Evolutionary conservation across 176 grass and related monocot species (phyloP).

Genomic region (Rhynchospora pubera): DNA sequence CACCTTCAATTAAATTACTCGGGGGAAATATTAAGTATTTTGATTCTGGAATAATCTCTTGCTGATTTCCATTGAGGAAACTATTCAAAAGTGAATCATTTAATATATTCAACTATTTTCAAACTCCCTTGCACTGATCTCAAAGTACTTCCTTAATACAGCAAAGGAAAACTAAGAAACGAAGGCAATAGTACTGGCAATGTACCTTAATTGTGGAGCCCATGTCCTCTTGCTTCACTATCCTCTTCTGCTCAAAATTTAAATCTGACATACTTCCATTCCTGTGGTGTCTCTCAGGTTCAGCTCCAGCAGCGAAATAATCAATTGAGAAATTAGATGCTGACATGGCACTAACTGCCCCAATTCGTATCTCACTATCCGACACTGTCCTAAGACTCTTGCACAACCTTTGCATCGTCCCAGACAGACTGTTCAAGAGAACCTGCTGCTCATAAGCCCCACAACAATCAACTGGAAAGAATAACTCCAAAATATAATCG

Average conservation of each 20-base stretch:
- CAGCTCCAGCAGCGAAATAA: constrained; percentile 8
- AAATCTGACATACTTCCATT: constrained; percentile 30
- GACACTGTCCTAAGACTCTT: constrained; percentile 50
- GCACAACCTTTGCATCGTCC: constrained; percentile 40
- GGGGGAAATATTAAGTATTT: no score
- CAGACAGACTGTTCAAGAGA: constrained; percentile 40
- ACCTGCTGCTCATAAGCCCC: constrained; percentile 39
- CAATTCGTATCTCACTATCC: constrained; percentile 31
- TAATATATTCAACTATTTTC: no score
- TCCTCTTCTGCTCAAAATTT: constrained; percentile 16
- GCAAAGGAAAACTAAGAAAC: background rate
- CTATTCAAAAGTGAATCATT: no score
- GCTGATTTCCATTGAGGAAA: no score
- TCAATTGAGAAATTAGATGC: background rate
- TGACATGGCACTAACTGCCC: background rate
- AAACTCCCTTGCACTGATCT: no score
- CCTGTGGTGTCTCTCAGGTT: constrained; percentile 28
- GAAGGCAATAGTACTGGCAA: background rate
- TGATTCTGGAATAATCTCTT: no score
- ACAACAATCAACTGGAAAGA: constrained; percentile 47
- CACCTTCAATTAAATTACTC: no score
- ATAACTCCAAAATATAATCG: constrained; percentile 64
- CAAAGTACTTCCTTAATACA: background rate
- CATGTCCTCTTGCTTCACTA: constrained; percentile 30
- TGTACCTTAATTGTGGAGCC: background rate